A percentile compares a stretch with the other conserved stretches of the same genome.
Evolutionary conservation across 352 stramenopile species (phyloP).

Genomic region (Globisporangium apiculatum): DNA sequence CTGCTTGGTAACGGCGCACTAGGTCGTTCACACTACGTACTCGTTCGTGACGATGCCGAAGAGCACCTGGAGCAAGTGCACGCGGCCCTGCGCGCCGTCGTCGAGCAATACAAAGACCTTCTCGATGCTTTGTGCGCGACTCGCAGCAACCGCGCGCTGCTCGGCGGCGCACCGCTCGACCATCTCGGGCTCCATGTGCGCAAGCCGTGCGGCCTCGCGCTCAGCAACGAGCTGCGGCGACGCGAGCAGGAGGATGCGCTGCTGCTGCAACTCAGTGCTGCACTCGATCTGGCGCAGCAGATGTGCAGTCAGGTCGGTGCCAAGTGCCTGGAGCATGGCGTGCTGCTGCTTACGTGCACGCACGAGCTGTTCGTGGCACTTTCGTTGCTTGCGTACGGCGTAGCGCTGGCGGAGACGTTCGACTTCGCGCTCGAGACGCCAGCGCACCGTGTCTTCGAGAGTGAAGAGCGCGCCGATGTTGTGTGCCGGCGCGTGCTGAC

Average conservation of each 20-base stretch:
- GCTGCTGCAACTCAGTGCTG: slow-evolving; percentile 42
- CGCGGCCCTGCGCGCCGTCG: slow-evolving; percentile 21
- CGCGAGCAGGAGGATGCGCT: slow-evolving; percentile 49
- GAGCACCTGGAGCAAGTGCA: slow-evolving; percentile 52
- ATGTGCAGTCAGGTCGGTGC: slow-evolving; percentile 32
- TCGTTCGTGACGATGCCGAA: slow-evolving; percentile 49
- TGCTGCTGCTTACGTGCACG: slow-evolving; percentile 28
- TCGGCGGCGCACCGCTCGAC: slow-evolving; percentile 35
- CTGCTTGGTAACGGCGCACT: too few relatives aligned
- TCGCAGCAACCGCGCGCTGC: slow-evolving; percentile 8
- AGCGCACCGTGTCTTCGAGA: slow-evolving; percentile 33
- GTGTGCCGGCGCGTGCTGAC: neutral
- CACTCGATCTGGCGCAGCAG: slow-evolving; percentile 42
- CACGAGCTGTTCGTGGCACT: slow-evolving; percentile 37
- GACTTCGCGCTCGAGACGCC: slow-evolving; percentile 36
- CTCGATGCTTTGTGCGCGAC: slow-evolving; percentile 30
- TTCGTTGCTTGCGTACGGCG: slow-evolving; percentile 22
- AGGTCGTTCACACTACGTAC: slow-evolving; percentile 21
- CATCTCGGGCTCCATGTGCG: slow-evolving; percentile 46
- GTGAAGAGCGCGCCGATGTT: slow-evolving; percentile 43
- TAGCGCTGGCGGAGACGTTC: slow-evolving; percentile 34
- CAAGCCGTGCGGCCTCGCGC: slow-evolving; percentile 20
- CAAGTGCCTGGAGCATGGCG: slow-evolving; percentile 42
- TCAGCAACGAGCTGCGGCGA: slow-evolving; percentile 41
- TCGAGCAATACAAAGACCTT: slow-evolving; percentile 49